These are phyloP conservation scores for Mucor velutinosus DNA, from an alignment of 371 early-diverging fungal species.

Conservation along the genomic window DNA sequence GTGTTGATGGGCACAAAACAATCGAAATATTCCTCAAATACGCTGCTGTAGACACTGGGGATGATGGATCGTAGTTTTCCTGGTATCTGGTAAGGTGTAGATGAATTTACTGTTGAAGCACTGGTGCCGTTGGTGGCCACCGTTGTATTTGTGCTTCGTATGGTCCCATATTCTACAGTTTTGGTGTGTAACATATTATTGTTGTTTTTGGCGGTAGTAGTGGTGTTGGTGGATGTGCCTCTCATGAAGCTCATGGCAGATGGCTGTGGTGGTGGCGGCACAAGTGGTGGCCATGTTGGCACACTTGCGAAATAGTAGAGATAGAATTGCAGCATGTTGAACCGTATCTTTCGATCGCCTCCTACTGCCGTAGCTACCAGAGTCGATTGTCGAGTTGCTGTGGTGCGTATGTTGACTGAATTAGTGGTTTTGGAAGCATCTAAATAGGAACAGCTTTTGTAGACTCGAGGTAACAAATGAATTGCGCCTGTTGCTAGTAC, in stretches of 20 bases:
- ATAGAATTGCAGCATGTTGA: constrained; percentile 44
- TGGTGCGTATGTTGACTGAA: constrained; percentile 24
- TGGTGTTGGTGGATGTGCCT: background rate
- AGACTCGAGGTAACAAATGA: constrained; percentile 36
- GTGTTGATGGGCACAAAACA: constrained; percentile 18
- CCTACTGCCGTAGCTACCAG: constrained; percentile 21
- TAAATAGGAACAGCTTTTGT: constrained; percentile 20
- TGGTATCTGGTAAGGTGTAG: background rate
- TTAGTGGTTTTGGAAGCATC: background rate
- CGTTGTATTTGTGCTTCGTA: background rate
- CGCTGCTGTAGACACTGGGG: constrained; percentile 18
- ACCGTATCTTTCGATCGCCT: constrained; percentile 28
- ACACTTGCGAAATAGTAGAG: constrained; percentile 33
- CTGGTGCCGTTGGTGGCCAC: background rate
- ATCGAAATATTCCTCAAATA: constrained; percentile 27
- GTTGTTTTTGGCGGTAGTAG: background rate
- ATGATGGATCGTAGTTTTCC: constrained; percentile 18
- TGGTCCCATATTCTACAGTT: background rate
- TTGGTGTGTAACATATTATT: background rate
- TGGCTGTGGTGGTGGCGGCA: background rate
- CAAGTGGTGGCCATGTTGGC: constrained; percentile 30
- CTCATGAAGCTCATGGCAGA: background rate
- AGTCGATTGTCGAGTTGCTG: constrained; percentile 39
- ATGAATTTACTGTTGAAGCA: background rate
- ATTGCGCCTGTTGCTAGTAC: constrained; percentile 34